Conservation (phyloP, 2,329 filamentous ascomycete species). For the Fusarium sp. region DNA sequence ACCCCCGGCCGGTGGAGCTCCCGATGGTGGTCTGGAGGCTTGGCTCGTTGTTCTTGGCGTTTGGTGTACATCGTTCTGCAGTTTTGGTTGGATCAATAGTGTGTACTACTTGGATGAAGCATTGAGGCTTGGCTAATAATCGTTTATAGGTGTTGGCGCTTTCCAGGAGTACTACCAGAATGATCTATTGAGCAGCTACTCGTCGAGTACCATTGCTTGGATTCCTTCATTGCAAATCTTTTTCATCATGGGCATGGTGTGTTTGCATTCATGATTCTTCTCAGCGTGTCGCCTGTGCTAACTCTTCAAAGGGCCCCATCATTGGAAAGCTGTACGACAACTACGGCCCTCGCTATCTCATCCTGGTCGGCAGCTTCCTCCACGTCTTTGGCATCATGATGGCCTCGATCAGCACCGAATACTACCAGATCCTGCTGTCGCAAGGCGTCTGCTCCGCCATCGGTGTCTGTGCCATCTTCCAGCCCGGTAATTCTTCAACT, state of each 20-base stretch:
- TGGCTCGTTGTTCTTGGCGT: conserved; percentile 60
- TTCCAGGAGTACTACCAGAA: conserved; percentile 73
- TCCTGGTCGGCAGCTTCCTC: conserved; percentile 67
- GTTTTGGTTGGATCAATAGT: conserved; percentile 63
- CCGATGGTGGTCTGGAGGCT: conserved; percentile 45
- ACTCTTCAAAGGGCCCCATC: conserved; percentile 64
- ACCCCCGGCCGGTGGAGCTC: conserved; percentile 8
- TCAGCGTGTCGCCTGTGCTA: conserved; percentile 7
- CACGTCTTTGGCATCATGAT: conserved; percentile 77
- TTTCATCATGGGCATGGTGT: conserved; percentile 66
- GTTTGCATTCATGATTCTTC: conserved; percentile 18
- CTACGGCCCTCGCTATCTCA: conserved; percentile 71
- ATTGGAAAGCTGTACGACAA: conserved; percentile 76
- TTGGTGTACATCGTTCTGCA: conserved; percentile 60
- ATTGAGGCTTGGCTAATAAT: background rate
- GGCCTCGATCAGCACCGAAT: conserved; percentile 64
- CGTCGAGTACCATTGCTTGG: conserved; percentile 73
- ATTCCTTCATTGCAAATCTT: conserved; percentile 71
- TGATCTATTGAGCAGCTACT: conserved; percentile 63
- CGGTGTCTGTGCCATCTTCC: conserved; percentile 54
- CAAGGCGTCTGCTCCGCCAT: conserved; percentile 58
- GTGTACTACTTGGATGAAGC: conserved; percentile 42
- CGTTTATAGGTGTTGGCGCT: conserved; percentile 59
- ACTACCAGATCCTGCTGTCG: conserved; percentile 59
- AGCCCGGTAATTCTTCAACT: conserved; percentile 43